Evolutionary conservation across 768 basidiomycete species (phyloP).

Genomic region (Scleroderma citrinum): DNA sequence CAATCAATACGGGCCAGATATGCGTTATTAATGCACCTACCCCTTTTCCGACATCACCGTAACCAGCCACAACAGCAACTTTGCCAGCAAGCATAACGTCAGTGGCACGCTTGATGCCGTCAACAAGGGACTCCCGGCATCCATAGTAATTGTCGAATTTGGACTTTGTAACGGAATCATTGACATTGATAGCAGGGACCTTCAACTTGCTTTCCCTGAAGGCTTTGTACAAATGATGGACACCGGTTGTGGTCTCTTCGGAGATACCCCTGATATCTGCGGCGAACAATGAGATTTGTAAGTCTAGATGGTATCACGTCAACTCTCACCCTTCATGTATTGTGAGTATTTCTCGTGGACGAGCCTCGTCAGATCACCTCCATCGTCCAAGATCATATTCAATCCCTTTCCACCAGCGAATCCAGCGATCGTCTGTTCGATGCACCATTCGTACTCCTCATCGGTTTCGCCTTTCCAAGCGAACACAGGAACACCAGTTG

Average conservation of each 20-base stretch:
- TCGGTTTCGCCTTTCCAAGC: constrained; percentile 99
- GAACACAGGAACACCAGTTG: constrained; percentile 96
- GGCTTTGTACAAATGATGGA: constrained; percentile 98
- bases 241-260: constrained; percentile 99
- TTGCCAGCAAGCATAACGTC: constrained; percentile 99
- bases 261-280: constrained; percentile 88
- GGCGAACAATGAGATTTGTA: background rate
- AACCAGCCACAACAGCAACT: constrained; percentile 98
- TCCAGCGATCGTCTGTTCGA: constrained; percentile 89
- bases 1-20: constrained; percentile 1
- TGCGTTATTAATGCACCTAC: constrained; percentile 44
- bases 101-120: constrained; percentile 99
- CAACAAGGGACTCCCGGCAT: constrained; percentile 98
- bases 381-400: constrained; percentile 99
- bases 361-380: constrained; percentile 90
- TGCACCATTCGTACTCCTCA: constrained; percentile 97
- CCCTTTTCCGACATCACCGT: constrained; percentile 98
- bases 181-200: constrained; percentile 99
- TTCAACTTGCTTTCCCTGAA: constrained; percentile 95
- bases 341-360: constrained; percentile 98
- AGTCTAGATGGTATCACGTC: constrained; percentile 7
- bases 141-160: constrained; percentile 99
- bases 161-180: constrained; percentile 99
- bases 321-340: constrained; percentile 56
- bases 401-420: constrained; percentile 79